Evolutionary conservation across 306 rosid genomes (phyloP).

Genomic region (Cucumis hystrix): DNA sequence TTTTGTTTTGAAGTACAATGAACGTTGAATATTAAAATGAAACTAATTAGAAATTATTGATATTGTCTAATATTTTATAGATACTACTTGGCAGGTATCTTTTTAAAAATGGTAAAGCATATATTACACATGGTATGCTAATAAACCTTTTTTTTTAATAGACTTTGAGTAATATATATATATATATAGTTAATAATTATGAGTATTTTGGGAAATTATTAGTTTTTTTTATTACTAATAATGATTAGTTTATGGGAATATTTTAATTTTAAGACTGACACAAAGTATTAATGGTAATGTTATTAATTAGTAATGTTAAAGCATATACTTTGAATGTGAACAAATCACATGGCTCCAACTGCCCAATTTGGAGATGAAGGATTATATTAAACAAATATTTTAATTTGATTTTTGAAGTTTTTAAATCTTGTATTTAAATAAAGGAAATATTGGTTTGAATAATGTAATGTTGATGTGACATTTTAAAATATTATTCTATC

Average conservation of each 20-base stretch:
- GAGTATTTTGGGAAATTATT: neutral
- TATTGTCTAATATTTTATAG: neutral
- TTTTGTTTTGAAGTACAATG: neutral
- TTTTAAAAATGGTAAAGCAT: neutral
- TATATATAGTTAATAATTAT: neutral
- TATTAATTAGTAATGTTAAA: neutral
- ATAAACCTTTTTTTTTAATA: neutral
- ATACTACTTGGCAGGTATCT: neutral
- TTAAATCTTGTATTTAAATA: neutral
- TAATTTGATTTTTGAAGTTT: neutral
- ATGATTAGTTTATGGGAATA: neutral
- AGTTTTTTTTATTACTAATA: neutral
- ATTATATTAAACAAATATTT: neutral
- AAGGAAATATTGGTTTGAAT: neutral
- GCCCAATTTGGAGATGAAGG: neutral
- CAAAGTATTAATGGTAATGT: neutral
- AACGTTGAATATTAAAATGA: neutral
- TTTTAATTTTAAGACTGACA: neutral
- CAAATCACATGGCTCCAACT: neutral
- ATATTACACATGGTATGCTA: neutral
- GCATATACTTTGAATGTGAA: neutral
- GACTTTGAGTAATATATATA: neutral
- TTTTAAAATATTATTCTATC: neutral
- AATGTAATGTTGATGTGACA: neutral
- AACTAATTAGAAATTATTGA: neutral